Evolutionary conservation across 2,329 filamentous ascomycete genomes (phyloP).

Genomic region (Microcera coccophila): DNA sequence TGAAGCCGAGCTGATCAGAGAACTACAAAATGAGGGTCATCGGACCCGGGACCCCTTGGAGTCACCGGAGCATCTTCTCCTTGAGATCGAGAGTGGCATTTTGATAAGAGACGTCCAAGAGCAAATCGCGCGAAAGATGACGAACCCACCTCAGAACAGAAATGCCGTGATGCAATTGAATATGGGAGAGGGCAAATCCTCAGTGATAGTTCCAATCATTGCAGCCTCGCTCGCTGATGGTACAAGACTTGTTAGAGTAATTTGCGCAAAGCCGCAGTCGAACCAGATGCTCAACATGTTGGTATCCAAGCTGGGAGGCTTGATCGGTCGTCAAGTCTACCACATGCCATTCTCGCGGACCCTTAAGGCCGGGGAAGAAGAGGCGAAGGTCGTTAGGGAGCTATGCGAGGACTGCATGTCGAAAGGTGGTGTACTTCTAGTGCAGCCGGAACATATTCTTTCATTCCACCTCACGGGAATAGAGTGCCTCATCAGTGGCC

Average conservation of each 20-base stretch:
- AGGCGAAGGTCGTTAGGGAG: slow-evolving; percentile 34
- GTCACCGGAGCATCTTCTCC: slow-evolving; percentile 58
- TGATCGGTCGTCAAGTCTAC: slow-evolving; percentile 52
- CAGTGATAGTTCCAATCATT: slow-evolving; percentile 64
- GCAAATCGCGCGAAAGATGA: slow-evolving; percentile 59
- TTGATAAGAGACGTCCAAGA: slow-evolving; percentile 60
- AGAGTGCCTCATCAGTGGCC: slow-evolving; percentile 40
- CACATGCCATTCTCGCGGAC: slow-evolving; percentile 57
- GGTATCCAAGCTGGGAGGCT: slow-evolving; percentile 43
- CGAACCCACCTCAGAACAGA: slow-evolving; percentile 44
- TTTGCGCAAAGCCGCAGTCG: slow-evolving; percentile 59
- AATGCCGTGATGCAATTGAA: slow-evolving; percentile 64
- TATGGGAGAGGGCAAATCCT: slow-evolving; percentile 67
- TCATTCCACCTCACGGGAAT: slow-evolving; percentile 61
- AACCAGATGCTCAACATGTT: slow-evolving; percentile 51
- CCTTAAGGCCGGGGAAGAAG: slow-evolving; percentile 29
- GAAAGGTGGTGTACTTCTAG: slow-evolving; percentile 52
- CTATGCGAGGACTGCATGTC: slow-evolving; percentile 46
- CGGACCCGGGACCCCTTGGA: slow-evolving; percentile 52
- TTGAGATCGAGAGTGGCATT: slow-evolving; percentile 64
- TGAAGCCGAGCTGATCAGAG: slow-evolving; percentile 34
- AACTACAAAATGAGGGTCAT: slow-evolving; percentile 52
- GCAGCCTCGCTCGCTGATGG: slow-evolving; percentile 51
- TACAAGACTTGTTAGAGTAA: slow-evolving; percentile 49
- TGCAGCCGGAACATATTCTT: slow-evolving; percentile 61